Evolutionary conservation across 2,329 filamentous ascomycete genomes (phyloP).

Genomic region (Colletotrichum lentis): DNA sequence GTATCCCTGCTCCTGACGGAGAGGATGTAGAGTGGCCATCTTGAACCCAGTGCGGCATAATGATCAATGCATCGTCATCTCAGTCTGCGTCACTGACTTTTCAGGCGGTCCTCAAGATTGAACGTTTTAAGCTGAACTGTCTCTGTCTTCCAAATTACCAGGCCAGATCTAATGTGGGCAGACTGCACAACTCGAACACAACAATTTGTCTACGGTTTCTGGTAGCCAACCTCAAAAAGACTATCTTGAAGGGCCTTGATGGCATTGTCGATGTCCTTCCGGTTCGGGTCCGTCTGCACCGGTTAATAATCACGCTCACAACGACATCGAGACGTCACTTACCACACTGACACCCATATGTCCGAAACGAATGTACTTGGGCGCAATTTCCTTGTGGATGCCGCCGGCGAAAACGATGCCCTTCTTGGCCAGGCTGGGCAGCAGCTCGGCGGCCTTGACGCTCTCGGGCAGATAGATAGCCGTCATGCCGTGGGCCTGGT

Average conservation of each 20-base stretch:
- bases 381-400: conserved; percentile 92
- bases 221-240: conserved; percentile 76
- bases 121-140: not conserved
- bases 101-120: not conserved
- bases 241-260: conserved; percentile 79
- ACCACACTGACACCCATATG: conserved; percentile 96
- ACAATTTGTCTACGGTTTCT: conserved; percentile 50
- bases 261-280: conserved; percentile 85
- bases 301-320: conserved; percentile 39
- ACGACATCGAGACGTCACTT: conserved; percentile 48
- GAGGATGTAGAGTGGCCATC: not conserved
- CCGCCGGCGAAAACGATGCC: conserved; percentile 95
- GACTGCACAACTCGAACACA: not conserved
- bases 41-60: not conserved
- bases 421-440: conserved; percentile 84
- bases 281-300: conserved; percentile 72
- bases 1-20: not conserved
- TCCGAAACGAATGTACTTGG: conserved; percentile 93
- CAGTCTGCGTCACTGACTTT: not conserved
- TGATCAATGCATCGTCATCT: not conserved
- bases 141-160: not conserved
- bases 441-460: conserved; percentile 79
- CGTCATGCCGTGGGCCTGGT: conserved; percentile 98
- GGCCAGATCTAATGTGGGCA: conserved; percentile 4
- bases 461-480: conserved; percentile 93